phyloP scores from a whole-genome alignment of 305 asterid species.

The Rubia balearica region DNA sequence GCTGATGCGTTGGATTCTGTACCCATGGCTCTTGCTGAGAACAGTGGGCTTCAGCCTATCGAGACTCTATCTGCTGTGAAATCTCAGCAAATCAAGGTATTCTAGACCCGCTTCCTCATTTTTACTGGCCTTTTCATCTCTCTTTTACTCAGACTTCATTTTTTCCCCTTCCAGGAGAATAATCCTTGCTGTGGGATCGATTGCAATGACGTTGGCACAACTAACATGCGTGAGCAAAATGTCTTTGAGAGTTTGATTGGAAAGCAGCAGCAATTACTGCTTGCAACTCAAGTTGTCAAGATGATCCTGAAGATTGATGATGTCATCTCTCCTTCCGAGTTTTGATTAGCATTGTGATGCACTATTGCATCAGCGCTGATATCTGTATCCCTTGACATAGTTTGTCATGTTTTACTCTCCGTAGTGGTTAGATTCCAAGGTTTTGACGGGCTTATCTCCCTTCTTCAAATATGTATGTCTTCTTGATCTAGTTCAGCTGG shows the following conservation, averaged over 20 bases:
- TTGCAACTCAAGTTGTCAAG: constrained; percentile 93
- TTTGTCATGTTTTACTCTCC: constrained; percentile 1
- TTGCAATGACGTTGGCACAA: constrained; percentile 82
- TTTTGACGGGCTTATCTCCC: no score
- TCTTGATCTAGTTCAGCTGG: constrained; percentile 3
- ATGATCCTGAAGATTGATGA: constrained; percentile 94
- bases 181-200: constrained; percentile 68
- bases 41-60: constrained; percentile 86
- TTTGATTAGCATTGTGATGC: no score
- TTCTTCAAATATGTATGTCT: not conserved
- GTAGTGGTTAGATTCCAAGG: not conserved
- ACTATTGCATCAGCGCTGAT: no score
- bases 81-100: constrained; percentile 87
- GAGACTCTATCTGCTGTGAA: constrained; percentile 88
- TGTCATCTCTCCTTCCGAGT: constrained; percentile 76
- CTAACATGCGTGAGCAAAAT: constrained; percentile 79
- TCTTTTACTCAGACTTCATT: no score
- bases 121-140: no score
- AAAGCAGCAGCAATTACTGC: constrained; percentile 88
- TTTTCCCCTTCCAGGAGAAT: constrained; percentile 50
- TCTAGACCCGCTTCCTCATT: no score
- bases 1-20: constrained; percentile 87
- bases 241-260: constrained; percentile 87
- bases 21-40: constrained; percentile 97
- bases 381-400: no score